These are phyloP conservation scores for Crithidia sp. DNA, from an alignment of 208 protist genomes.

Conservation along the genomic window DNA sequence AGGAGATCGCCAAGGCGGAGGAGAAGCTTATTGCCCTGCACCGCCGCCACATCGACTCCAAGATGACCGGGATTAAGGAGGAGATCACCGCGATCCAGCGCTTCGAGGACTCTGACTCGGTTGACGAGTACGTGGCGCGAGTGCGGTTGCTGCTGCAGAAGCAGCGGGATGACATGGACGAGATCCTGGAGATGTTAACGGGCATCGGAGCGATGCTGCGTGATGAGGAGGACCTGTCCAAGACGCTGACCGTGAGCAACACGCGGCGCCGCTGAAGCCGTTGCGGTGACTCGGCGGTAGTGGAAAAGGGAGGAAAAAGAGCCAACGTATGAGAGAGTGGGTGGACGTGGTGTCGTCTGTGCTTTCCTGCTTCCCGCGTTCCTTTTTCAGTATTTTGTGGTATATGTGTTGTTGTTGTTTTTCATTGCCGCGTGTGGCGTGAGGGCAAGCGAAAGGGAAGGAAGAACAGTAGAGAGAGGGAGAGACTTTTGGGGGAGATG, in stretches of 20 bases:
- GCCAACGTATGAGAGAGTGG: too few relatives aligned
- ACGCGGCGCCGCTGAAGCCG: constrained; percentile 1
- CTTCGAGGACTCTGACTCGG: constrained; percentile 91
- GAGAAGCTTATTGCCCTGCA: constrained; percentile 93
- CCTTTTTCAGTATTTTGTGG: too few relatives aligned
- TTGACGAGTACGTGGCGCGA: constrained; percentile 91
- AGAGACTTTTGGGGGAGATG: not conserved
- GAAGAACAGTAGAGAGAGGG: not conserved
- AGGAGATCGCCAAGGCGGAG: constrained; percentile 94
- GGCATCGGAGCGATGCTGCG: constrained; percentile 83
- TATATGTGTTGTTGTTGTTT: too few relatives aligned
- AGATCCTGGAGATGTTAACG: constrained; percentile 76
- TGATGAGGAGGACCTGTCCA: constrained; percentile 89
- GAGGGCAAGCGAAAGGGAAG: too few relatives aligned
- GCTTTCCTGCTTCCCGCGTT: too few relatives aligned
- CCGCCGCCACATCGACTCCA: constrained; percentile 92
- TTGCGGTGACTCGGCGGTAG: not conserved
- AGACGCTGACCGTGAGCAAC: constrained; percentile 63
- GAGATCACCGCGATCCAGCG: constrained; percentile 91
- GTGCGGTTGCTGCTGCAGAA: constrained; percentile 66
- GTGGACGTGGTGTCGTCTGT: too few relatives aligned
- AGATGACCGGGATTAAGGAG: constrained; percentile 94
- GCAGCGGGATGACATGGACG: constrained; percentile 81
- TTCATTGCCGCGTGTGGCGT: too few relatives aligned
- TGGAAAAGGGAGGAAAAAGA: not conserved